Evolutionary conservation across 306 rosid species (phyloP).

Genomic region (Pterocarpus macrocarpus): DNA sequence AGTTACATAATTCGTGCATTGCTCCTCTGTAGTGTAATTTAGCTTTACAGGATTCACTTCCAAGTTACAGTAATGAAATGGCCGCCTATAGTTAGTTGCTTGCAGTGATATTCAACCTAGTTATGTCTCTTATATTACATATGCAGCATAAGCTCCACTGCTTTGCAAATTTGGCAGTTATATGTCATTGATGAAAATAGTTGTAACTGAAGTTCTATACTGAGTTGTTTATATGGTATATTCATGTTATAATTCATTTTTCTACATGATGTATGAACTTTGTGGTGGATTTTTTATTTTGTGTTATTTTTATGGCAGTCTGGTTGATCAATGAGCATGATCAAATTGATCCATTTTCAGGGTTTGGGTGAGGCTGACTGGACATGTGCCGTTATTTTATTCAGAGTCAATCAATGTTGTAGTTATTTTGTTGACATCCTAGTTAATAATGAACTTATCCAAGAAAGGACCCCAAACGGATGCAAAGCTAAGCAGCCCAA

Average conservation of each 20-base stretch:
- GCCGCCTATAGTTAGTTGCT: background rate
- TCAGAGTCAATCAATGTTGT: conserved; percentile 4
- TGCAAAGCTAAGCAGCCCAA: conserved; percentile 55
- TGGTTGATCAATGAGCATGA: conserved; percentile 23
- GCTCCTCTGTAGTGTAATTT: background rate
- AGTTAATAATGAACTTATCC: conserved; percentile 75
- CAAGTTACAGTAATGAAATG: conserved; percentile 19
- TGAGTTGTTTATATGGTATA: conserved; percentile 15
- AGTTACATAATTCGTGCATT: background rate
- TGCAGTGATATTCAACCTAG: background rate
- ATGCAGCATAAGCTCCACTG: background rate
- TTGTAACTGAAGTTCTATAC: background rate
- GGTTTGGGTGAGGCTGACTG: conserved; percentile 76
- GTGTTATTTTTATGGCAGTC: conserved; percentile 22
- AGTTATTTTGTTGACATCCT: conserved; percentile 43
- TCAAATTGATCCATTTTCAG: conserved; percentile 53
- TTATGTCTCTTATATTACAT: background rate
- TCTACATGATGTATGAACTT: background rate
- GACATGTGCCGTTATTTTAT: conserved; percentile 29
- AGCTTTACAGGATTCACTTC: conserved; percentile 7
- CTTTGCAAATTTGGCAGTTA: background rate
- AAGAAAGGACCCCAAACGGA: conserved; percentile 67
- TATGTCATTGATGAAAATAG: conserved; percentile 5
- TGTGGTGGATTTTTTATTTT: background rate
- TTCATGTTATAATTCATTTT: conserved; percentile 3